Percentiles rank a stretch among this genome's conserved stretches.
phyloP scores from a whole-genome alignment of 2,329 filamentous ascomycete genomes.

The Akanthomyces muscarius region DNA sequence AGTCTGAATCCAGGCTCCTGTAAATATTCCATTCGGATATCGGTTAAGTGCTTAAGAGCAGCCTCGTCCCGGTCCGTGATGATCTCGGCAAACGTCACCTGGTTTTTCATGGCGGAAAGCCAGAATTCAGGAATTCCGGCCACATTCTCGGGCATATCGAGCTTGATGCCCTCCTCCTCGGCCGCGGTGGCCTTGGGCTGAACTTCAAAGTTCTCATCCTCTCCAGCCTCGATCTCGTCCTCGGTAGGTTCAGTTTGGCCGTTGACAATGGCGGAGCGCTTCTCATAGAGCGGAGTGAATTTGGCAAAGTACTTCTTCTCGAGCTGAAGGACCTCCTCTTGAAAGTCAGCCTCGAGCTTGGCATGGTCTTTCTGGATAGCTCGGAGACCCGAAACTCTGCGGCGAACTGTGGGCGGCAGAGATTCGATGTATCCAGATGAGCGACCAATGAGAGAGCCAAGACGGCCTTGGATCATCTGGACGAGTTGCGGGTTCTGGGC shows the following conservation, averaged over 20 bases:
- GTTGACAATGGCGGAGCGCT: constrained; percentile 90
- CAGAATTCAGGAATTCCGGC: constrained; percentile 97
- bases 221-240: constrained; percentile 79
- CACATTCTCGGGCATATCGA: constrained; percentile 52
- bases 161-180: constrained; percentile 54
- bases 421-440: constrained; percentile 98
- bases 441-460: constrained; percentile 86
- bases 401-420: constrained; percentile 81
- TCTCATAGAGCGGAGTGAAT: constrained; percentile 95
- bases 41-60: constrained; percentile 81
- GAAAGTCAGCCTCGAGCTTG: constrained; percentile 96
- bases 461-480: constrained; percentile 95
- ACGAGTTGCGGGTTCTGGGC: constrained; percentile 93
- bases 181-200: constrained; percentile 69
- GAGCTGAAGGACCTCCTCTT: constrained; percentile 94
- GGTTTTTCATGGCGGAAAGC: constrained; percentile 99
- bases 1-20: constrained; percentile 97
- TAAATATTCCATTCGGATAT: constrained; percentile 99
- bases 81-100: constrained; percentile 93
- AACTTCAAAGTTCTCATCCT: constrained; percentile 71
- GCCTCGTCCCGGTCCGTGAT: constrained; percentile 97
- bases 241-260: constrained; percentile 81
- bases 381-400: constrained; percentile 91
- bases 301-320: constrained; percentile 99
- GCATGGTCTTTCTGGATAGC: constrained; percentile 98